Conservation (phyloP, 164 flowering plant genomes). For the Euptelea pleiosperma region DNA sequence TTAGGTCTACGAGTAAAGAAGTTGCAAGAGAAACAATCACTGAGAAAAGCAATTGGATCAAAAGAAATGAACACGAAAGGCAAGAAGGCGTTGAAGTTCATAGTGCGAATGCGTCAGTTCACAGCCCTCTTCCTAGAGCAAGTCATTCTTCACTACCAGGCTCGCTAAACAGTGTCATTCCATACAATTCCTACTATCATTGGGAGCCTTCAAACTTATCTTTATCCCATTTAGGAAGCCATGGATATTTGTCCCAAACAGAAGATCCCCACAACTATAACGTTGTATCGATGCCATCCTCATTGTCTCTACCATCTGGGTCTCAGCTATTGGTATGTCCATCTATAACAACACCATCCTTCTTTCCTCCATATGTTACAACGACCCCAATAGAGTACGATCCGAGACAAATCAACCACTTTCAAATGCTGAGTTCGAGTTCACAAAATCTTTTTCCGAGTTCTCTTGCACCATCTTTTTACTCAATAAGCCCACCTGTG, state of each 20-base stretch:
- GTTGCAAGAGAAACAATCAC: slow-evolving; percentile 15
- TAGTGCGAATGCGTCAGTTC: slow-evolving; percentile 24
- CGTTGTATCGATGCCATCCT: slow-evolving; percentile 30
- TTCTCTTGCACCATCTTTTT: slow-evolving; percentile 25
- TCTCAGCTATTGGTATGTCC: slow-evolving; percentile 49
- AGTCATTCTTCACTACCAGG: slow-evolving; percentile 28
- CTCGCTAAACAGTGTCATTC: slow-evolving; percentile 29
- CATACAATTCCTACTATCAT: slow-evolving; percentile 41
- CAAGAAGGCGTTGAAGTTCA: slow-evolving; percentile 22
- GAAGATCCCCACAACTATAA: slow-evolving; percentile 38
- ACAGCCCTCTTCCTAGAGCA: slow-evolving; percentile 24
- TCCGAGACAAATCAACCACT: slow-evolving; percentile 43
- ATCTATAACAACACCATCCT: slow-evolving; percentile 34
- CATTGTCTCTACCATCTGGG: slow-evolving; percentile 35
- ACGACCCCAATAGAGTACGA: slow-evolving; percentile 30
- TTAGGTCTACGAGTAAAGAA: slow-evolving; percentile 29
- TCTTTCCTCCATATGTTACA: slow-evolving; percentile 29
- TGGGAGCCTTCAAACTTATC: slow-evolving; percentile 45
- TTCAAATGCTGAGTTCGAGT: slow-evolving; percentile 42
- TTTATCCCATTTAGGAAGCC: slow-evolving; percentile 30
- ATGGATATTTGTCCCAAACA: slow-evolving; percentile 31
- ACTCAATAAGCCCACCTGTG: slow-evolving; percentile 32
- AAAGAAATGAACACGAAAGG: slow-evolving; percentile 24
- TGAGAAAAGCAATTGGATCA: slow-evolving; percentile 27
- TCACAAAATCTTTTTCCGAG: slow-evolving; percentile 29